Evolutionary conservation across 1,284 basidiomycete species (phyloP), one percentile per base, ranked within the genome.

Genomic region (Rhodotorula sp.): DNA sequence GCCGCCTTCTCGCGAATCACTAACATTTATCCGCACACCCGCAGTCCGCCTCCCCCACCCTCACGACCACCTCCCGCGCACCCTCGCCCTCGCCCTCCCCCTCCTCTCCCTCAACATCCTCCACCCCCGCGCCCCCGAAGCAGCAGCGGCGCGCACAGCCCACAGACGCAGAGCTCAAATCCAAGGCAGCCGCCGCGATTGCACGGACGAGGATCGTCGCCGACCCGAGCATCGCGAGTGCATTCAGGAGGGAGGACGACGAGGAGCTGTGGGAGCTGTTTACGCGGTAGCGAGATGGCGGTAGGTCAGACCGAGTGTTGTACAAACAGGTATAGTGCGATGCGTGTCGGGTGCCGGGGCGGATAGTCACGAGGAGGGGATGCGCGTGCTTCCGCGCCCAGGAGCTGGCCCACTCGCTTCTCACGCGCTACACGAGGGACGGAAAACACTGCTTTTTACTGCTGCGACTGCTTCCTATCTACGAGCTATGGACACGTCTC

Each of bases 211-310:
- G 69, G 39, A 73, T 73, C 39, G n/a, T 58, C 2, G 69, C 72
- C 27, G 72, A 73, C 39, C 62, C 72, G 36, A 62, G 59, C 25
- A 37, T 67, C 21, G 29, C 62, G 44, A 65, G 53, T 17, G 62
- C 66, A 15, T 73, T 73, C 62, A 39, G 39, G 34, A 51, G 37
- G 37, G 55, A 61, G 13, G 66, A 65, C 32, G 72, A 70, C n/a
- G 13, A 21, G 2, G 72, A 73, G 51, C 46, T 73, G 46, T 71
- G 12, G 2, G 36, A 39, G 22, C 54, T 73, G 25, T 73, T 73
- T 32, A 56, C 63, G 0, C 48, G 61, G 19, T 61, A 61, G 39
- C 17, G 39, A 10, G 17, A 41, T 41, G 39, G 17, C 39, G 10
- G 10, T 41, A 19, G 41, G 41, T 44, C 41, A 44, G n/a, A n/a